phyloP scores from a whole-genome alignment of 208 protist species.

The Herpetomonas muscarum region DNA sequence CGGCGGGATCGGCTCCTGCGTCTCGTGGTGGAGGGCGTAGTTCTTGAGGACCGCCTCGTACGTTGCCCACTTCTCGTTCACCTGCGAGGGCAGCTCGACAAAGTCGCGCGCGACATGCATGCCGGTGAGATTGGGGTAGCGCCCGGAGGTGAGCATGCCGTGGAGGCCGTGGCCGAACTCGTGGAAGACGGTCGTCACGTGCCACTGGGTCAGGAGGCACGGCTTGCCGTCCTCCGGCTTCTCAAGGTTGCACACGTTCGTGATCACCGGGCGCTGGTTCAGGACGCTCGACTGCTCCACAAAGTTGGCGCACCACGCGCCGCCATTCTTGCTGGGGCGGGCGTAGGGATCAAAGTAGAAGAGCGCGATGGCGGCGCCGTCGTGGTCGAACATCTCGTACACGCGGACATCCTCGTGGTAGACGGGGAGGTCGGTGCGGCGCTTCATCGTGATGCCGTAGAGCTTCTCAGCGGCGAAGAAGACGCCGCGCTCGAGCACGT shows the following conservation, averaged over 20 bases:
- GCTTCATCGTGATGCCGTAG: constrained; percentile 42
- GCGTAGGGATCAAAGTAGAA: constrained; percentile 51
- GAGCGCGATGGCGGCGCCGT: constrained; percentile 28
- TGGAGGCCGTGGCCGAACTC: constrained; percentile 70
- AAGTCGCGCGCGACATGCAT: constrained; percentile 73
- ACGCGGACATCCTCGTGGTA: constrained; percentile 35
- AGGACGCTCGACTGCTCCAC: constrained; percentile 26
- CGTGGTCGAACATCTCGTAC: constrained; percentile 38
- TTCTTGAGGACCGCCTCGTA: constrained; percentile 42
- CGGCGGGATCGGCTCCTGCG: constrained; percentile 41
- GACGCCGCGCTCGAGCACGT: constrained; percentile 42
- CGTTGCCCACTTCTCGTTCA: constrained; percentile 77
- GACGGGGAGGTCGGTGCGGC: constrained; percentile 37
- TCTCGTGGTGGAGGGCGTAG: constrained; percentile 63
- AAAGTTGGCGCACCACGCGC: constrained; percentile 56
- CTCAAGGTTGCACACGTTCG: constrained; percentile 51
- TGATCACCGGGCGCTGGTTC: constrained; percentile 36
- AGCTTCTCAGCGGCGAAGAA: constrained; percentile 52
- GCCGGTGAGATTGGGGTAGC: constrained; percentile 39
- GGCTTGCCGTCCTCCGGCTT: constrained; percentile 49
- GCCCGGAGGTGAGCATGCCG: constrained; percentile 56
- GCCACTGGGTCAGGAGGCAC: constrained; percentile 46
- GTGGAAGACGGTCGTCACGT: constrained; percentile 66
- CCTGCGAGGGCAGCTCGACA: constrained; percentile 77
- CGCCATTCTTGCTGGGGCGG: constrained; percentile 47